Evolutionary conservation across 495 filamentous ascomycete genomes (phyloP).

Genomic region (Penicillium pulvis): DNA sequence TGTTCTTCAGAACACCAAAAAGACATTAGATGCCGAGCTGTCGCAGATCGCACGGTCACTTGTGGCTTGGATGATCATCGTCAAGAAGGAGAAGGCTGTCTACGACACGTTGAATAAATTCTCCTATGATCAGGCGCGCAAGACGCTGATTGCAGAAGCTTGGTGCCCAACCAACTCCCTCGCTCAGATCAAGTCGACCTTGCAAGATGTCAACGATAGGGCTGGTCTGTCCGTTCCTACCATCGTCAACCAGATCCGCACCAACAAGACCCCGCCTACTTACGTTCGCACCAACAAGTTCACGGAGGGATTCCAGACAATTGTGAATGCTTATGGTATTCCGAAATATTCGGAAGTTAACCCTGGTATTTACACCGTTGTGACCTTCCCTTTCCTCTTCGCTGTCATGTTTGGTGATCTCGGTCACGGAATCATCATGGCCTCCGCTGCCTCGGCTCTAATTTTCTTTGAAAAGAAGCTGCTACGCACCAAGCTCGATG

Average conservation of each 20-base stretch:
- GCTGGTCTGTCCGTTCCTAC: slow-evolving; percentile 93
- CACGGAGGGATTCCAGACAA: slow-evolving; percentile 96
- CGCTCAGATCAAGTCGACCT: slow-evolving; percentile 87
- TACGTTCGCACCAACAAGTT: slow-evolving; percentile 98
- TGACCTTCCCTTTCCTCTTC: slow-evolving; percentile 98
- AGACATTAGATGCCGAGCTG: slow-evolving; percentile 89
- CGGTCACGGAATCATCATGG: slow-evolving; percentile 88
- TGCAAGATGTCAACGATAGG: slow-evolving; percentile 95
- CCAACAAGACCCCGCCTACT: slow-evolving; percentile 94
- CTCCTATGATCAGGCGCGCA: slow-evolving; percentile 92
- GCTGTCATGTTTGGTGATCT: slow-evolving; percentile 97
- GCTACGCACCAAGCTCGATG: slow-evolving; percentile 81
- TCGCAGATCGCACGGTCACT: slow-evolving; percentile 88
- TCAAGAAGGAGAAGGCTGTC: slow-evolving; percentile 98
- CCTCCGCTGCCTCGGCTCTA: slow-evolving; percentile 78
- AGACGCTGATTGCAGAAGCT: slow-evolving; percentile 95
- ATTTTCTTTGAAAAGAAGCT: slow-evolving; percentile 93
- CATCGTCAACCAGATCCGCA: slow-evolving; percentile 95
- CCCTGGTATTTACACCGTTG: slow-evolving; percentile 88
- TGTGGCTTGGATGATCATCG: slow-evolving; percentile 92
- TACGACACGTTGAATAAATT: slow-evolving; percentile 95
- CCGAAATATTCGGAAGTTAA: slow-evolving; percentile 97
- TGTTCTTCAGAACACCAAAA: slow-evolving; percentile 94
- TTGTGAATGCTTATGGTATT: slow-evolving; percentile 97
- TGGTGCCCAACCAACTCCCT: slow-evolving; percentile 95